Base-by-base conservation (phyloP, 768 basidiomycete species). In the Kwoniella mangroviensis region DNA sequence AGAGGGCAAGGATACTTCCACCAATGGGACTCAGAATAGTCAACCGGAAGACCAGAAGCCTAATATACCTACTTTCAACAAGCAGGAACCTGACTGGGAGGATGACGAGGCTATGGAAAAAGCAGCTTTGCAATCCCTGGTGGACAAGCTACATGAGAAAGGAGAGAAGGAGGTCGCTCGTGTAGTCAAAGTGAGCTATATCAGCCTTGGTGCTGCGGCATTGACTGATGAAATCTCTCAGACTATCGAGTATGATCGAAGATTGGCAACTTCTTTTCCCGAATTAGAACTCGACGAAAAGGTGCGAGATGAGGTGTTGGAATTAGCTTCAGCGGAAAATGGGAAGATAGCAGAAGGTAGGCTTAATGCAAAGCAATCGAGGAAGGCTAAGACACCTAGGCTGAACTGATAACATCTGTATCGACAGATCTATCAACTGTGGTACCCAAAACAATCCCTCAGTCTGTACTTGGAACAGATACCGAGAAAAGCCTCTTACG, bases 81-180 rank as follows among this genome's bases (percentile, higher is more conserved):
- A 34, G 34, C 34, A 34, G 34, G 51, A 69, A 58, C 70, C 70
- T 10, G 70, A 72, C 22, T 67, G 70, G 42, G 75, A 73, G 19
- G 69, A 55, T 17, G 71, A 63, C 21, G 72, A 71, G 19, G 68
- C 68, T 13, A 45, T 69, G 9, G 85, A 84, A 68, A 75, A 81
- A 67, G 71, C 73, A 24, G 85, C 86, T 40, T 84, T 93, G 61
- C 93, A 94, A 84, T 84, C 82, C 56, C 77, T 93, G 57, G 88
- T 96, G 1, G 93, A 96, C 72, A 90, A 88, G 76, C 85, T 90
- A 58, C 93, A 96, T 77, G 93, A 95, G 21, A 94, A 89, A 79
- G 91, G 88, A 5, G 92, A 96, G 81, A 94, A 90, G 81, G 96
- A 97, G 76, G 88, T 95, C 66, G 83, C 85, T 4, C 87, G 89